Conservation (phyloP, 1,139 yeast species). For the Saccharomycopsis hybrid region DNA sequence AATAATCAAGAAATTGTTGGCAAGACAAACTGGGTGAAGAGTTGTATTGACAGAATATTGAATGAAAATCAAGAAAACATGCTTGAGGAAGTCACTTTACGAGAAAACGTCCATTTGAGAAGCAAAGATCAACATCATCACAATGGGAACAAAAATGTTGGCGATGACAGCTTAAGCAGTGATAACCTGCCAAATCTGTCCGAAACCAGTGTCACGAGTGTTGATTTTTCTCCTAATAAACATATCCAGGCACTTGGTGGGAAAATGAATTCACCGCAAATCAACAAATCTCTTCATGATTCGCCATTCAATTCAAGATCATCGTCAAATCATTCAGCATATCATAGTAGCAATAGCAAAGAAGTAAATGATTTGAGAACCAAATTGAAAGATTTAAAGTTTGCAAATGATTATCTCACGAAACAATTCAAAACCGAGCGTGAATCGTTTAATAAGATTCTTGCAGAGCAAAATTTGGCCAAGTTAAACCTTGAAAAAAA, state of each 20-base stretch:
- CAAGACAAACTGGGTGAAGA: constrained; percentile 18
- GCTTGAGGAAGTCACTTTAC: not conserved
- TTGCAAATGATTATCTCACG: constrained; percentile 55
- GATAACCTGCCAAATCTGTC: constrained; percentile 21
- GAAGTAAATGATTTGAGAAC: constrained; percentile 42
- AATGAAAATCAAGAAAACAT: constrained; percentile 13
- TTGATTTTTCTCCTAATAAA: constrained; percentile 1
- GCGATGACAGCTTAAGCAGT: constrained; percentile 22
- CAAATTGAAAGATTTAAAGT: constrained; percentile 54
- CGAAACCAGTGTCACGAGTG: constrained; percentile 14
- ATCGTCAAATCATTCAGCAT: constrained; percentile 2
- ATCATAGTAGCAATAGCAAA: constrained; percentile 24
- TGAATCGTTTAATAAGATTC: constrained; percentile 40
- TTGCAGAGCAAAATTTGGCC: constrained; percentile 45
- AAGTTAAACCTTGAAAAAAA: constrained; percentile 41
- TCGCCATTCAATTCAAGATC: constrained; percentile 11
- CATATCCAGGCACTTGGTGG: not conserved
- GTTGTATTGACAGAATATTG: constrained; percentile 14
- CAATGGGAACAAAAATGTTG: constrained; percentile 19
- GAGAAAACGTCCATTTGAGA: constrained; percentile 13
- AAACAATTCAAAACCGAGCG: constrained; percentile 56
- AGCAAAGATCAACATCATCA: not conserved
- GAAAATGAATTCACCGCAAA: not conserved
- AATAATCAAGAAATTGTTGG: constrained; percentile 10
- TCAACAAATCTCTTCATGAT: not conserved